Evolutionary conservation across 2,329 filamentous ascomycete genomes (phyloP).

Genomic region (Pseudohalonectria lignicola): DNA sequence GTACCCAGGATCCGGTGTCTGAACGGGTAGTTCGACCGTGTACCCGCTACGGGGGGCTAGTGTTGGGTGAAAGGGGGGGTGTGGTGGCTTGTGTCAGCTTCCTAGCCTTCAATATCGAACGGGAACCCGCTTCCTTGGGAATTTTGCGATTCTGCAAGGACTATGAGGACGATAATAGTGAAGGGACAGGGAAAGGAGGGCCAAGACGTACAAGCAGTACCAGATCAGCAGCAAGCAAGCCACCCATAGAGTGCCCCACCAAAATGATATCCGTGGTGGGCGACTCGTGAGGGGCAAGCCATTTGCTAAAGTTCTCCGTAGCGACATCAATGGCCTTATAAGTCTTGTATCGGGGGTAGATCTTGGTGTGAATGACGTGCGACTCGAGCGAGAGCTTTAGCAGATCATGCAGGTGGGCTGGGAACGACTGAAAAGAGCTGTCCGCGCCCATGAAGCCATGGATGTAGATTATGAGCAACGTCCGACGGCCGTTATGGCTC

Average conservation of each 20-base stretch:
- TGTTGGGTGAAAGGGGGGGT: too few species aligned
- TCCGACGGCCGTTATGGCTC: constrained; percentile 20
- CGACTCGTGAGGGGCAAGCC: constrained; percentile 69
- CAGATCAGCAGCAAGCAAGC: constrained; percentile 71
- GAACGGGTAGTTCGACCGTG: too few species aligned
- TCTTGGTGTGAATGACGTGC: constrained; percentile 77
- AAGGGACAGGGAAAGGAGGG: too few species aligned
- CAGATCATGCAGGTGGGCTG: constrained; percentile 72
- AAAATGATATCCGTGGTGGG: constrained; percentile 68
- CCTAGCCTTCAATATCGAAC: too few species aligned
- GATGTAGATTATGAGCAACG: constrained; percentile 69
- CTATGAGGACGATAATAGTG: too few species aligned
- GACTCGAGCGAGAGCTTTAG: constrained; percentile 59
- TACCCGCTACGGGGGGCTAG: too few species aligned
- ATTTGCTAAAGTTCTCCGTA: constrained; percentile 71
- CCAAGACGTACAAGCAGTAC: constrained; percentile 48
- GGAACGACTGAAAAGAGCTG: constrained; percentile 78
- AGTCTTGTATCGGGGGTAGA: constrained; percentile 72
- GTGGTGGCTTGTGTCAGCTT: too few species aligned
- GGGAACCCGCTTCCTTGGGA: too few species aligned
- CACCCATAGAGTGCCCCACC: constrained; percentile 84
- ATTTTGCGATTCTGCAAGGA: too few species aligned
- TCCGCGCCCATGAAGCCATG: constrained; percentile 89
- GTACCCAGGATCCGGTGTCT: constrained; percentile 71
- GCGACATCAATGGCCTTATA: constrained; percentile 62